A percentile compares a stretch with the other conserved stretches of the same genome.
Conservation (phyloP, 805 yeast species). For the Candida pseudoglaebosa region DNA sequence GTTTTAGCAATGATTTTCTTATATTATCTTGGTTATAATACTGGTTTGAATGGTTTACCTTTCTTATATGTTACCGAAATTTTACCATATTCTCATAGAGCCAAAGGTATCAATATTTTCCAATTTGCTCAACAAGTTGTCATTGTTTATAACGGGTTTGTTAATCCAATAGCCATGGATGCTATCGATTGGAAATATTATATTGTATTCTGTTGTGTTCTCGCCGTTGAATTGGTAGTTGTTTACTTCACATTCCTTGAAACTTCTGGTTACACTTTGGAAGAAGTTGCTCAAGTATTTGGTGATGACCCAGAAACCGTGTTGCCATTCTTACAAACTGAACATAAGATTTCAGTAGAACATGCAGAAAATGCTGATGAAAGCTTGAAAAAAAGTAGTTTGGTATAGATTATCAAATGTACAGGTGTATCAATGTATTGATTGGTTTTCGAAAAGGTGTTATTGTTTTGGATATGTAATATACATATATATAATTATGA, state of each 20-base stretch:
- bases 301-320: conserved; percentile 14
- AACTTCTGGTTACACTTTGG: conserved; percentile 32
- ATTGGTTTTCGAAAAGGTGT: no score
- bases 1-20: conserved; percentile 51
- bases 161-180: conserved; percentile 26
- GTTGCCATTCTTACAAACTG: background rate
- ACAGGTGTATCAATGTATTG: no score
- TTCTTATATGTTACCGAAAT: conserved; percentile 28
- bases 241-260: conserved; percentile 25
- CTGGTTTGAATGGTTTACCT: conserved; percentile 28
- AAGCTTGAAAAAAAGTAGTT: background rate
- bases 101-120: conserved; percentile 27
- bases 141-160: conserved; percentile 16
- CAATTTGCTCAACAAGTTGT: conserved; percentile 13
- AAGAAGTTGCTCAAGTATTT: conserved; percentile 30
- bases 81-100: conserved; percentile 29
- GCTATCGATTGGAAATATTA: conserved; percentile 33
- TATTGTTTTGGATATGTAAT: no score
- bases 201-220: conserved; percentile 28
- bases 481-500: no score
- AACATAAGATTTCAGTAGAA: background rate
- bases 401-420: background rate
- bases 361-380: background rate
- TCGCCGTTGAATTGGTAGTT: conserved; percentile 20
- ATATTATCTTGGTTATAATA: conserved; percentile 22